These are phyloP conservation scores for Trametes cubensis DNA, from an alignment of 768 basidiomycete species.

Conservation along the genomic window DNA sequence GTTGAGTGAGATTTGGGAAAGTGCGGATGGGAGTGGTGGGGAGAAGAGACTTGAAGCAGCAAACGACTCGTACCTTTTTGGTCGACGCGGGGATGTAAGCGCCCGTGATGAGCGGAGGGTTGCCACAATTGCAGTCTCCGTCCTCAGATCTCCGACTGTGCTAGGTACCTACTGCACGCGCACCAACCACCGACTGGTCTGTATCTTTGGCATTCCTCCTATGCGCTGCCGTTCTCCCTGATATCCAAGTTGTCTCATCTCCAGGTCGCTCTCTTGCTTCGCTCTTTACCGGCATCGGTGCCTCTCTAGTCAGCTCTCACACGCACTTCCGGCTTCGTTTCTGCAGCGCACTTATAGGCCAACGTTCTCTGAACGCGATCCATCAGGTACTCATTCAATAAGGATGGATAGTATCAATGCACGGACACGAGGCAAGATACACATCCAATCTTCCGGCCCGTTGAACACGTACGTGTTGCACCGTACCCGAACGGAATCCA, in stretches of 20 bases:
- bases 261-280: not conserved
- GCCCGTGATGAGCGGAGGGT: too few species aligned
- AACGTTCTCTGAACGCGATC: not conserved
- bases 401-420: constrained; percentile 38
- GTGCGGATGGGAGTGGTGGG: too few species aligned
- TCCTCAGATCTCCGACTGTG: too few species aligned
- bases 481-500: constrained; percentile 1
- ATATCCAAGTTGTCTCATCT: not conserved
- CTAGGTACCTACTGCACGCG: too few species aligned
- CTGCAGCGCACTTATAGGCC: not conserved
- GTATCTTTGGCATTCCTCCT: too few species aligned
- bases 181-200: too few species aligned
- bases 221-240: not conserved
- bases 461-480: constrained; percentile 26
- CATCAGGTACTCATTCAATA: not conserved
- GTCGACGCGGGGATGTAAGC: too few species aligned
- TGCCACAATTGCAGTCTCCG: too few species aligned
- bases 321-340: constrained; percentile 3
- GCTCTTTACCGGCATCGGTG: not conserved
- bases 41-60: too few species aligned
- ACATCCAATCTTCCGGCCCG: constrained; percentile 30
- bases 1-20: too few species aligned
- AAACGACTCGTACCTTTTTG: too few species aligned
- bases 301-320: not conserved
- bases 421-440: constrained; percentile 41